Evolutionary conservation across 1,139 yeast genomes (phyloP), one percentile per base, ranked within the genome.

Genomic region (Saccharomyces hybrid): DNA sequence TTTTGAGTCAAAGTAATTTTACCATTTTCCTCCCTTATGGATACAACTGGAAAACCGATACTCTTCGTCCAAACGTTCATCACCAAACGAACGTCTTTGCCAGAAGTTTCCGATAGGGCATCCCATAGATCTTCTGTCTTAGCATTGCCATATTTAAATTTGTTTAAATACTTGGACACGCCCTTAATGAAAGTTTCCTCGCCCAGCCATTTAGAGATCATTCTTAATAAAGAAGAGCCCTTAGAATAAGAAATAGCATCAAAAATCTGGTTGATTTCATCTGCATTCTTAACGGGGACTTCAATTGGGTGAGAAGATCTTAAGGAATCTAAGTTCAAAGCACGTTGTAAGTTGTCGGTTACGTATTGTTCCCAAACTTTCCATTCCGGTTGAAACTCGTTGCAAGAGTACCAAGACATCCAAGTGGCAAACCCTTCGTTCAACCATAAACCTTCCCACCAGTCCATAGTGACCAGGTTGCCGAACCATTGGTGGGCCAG

Each of bases 401-500:
- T 56, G 52, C 62, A 75, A 79, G 64, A 83, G 75, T 60, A 77
- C 73, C 71, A 84, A 82, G 60, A 85, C 83, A 83, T 84, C 86
- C 88, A 86, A 52, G 93, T 86, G 53, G 93, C 95, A 67, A 86
- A 86, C 38, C 91, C 91, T 73, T 86, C 93, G 69, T 86, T 86
- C 60, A 86, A 76, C 93, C 93, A 86, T 64, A 86, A 78, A 63
- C 84, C 90, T 70, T 84, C 88, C 93, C 93, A 86, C 86, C 88
- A 86, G 59, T 84, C 83, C 93, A 86, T 86, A 54, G 93, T 86
- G 57, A 86, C 91, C 69, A 85, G 76, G 73, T 86, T 83, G 58
- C 93, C 93, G 66, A 86, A 86, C 91, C 91, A 86, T 72, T 86
- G 91, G 68, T 86, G 93, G 29, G 91, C 93, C 72, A 86, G 75